These are phyloP conservation scores for Leptodermis oblonga DNA, from an alignment of 257 asterid species.

Conservation along the genomic window DNA sequence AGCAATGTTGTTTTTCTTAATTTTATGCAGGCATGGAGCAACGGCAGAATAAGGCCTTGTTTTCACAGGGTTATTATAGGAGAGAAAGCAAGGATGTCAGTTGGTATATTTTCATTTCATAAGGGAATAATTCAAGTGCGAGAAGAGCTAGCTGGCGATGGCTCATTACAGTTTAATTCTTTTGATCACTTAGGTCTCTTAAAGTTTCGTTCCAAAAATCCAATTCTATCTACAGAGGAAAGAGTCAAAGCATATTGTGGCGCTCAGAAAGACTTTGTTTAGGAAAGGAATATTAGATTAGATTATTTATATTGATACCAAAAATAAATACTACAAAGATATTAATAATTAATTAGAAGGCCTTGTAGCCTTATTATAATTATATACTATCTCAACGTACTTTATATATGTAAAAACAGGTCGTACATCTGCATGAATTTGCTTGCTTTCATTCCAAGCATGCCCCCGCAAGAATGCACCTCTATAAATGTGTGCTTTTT, in stretches of 20 bases:
- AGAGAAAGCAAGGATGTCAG: slow-evolving; percentile 41
- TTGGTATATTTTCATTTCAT: slow-evolving; percentile 50
- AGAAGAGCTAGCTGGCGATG: slow-evolving; percentile 49
- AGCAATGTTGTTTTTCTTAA: background rate
- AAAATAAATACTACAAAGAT: too few species aligned
- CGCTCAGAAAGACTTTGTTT: background rate
- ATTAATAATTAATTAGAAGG: too few species aligned
- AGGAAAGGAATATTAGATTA: too few species aligned
- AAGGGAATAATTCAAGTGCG: slow-evolving; percentile 40
- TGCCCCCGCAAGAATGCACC: too few species aligned
- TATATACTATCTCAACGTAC: too few species aligned
- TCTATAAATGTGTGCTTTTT: too few species aligned
- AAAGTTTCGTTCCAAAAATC: slow-evolving; percentile 25
- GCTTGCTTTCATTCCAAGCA: too few species aligned
- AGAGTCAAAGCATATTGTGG: slow-evolving; percentile 51
- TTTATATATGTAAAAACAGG: too few species aligned
- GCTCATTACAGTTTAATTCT: slow-evolving; percentile 42
- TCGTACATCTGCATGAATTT: too few species aligned
- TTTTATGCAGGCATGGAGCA: slow-evolving; percentile 61
- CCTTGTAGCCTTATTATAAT: too few species aligned
- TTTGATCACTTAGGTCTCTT: slow-evolving; percentile 49
- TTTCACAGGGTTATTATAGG: slow-evolving; percentile 47
- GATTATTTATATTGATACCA: too few species aligned
- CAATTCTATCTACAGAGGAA: slow-evolving; percentile 31
- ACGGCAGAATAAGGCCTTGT: slow-evolving; percentile 49